Conservation (phyloP, 345 rosid species). For the Linum lewisii region DNA sequence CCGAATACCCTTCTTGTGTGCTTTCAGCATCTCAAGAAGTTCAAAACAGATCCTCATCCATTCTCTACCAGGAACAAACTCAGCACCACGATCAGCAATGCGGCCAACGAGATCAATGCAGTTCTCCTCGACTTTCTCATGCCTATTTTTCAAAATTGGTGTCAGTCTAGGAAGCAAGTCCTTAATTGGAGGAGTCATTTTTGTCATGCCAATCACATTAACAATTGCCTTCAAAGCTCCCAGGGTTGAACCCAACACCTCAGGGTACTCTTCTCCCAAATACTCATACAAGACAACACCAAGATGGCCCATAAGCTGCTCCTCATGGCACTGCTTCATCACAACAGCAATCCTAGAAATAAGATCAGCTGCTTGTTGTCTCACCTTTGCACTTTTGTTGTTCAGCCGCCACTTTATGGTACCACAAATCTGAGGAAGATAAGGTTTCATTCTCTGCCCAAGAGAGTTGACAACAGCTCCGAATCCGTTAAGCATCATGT, state of each 20-base stretch:
- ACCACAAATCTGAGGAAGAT: constrained; percentile 99
- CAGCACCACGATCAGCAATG: constrained; percentile 98
- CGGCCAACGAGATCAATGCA: constrained; percentile 98
- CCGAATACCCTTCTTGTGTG: constrained; percentile 97
- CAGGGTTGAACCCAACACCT: constrained; percentile 91
- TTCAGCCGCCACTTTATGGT: constrained; percentile 99
- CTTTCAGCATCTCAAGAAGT: constrained; percentile 99
- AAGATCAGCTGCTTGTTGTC: constrained; percentile 99
- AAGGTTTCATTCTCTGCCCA: constrained; percentile 94
- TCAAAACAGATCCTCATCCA: constrained; percentile 99
- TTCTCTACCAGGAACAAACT: constrained; percentile 98
- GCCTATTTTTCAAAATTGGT: constrained; percentile 95
- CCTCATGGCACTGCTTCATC: constrained; percentile 98
- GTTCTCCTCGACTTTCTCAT: constrained; percentile 98
- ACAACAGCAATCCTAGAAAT: constrained; percentile 95
- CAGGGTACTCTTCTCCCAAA: constrained; percentile 98
- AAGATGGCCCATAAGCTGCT: constrained; percentile 98
- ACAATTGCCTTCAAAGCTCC: constrained; percentile 99
- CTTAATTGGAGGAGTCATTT: constrained; percentile 99
- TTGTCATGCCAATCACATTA: constrained; percentile 98
- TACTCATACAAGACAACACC: constrained; percentile 95
- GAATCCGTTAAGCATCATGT: constrained; percentile 97
- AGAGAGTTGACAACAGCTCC: constrained; percentile 97
- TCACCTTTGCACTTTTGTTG: constrained; percentile 98
- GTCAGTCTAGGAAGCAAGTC: constrained; percentile 97